Evolutionary conservation across 2,329 filamentous ascomycete species (phyloP), one percentile per base, ranked within the genome.

Genomic region (Paraconiothyrium sp.): DNA sequence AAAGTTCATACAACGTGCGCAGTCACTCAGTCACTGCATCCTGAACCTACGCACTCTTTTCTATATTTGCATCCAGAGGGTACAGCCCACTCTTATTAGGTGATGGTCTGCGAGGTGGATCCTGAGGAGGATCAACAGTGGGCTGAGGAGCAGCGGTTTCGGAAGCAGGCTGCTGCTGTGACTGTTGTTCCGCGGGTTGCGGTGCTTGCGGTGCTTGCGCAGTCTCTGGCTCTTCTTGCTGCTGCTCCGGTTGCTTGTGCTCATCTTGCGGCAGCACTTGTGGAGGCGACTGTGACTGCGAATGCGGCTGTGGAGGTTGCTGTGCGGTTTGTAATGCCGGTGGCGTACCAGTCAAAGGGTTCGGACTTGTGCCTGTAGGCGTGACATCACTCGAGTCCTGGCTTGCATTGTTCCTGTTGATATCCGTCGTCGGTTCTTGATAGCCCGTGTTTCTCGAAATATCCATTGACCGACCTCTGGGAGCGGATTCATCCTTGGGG

Each of bases 381-480:
- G 67, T 70, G 4, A 67, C 60, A 46, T 71, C 67, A 56, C 66
- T 69, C 9, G 67, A 70, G 39, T 59, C 58, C 41, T 72, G 65
- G 10, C 68, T 62, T 13, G 41, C 64, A 3, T 55, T 61, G n/a
- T 65, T 58, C n/a, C 72, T 61, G 5, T 72, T 66, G 8, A 70
- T 56, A 10, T 78, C 76, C 58, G 75, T 67, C 27, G 63, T 69
- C 6, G 67, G 67, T 30, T 57, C 56, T 39, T 72, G 64, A 8
- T 66, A 56, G 24, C 27, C 65, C 4, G 48, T 57, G 16, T 65
- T 55, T 13, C 72, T 61, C 4, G 72, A 66, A 7, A 70, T 57
- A 11, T 78, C 76, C 60, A 75, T 69, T 8, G 71, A 70, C 54
- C 70, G 67, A 5, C 74, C 75, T 35, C 73, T 60, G 1, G 59